Conservation (phyloP, 2,329 filamentous ascomycete species). For the Claviceps africana region DNA sequence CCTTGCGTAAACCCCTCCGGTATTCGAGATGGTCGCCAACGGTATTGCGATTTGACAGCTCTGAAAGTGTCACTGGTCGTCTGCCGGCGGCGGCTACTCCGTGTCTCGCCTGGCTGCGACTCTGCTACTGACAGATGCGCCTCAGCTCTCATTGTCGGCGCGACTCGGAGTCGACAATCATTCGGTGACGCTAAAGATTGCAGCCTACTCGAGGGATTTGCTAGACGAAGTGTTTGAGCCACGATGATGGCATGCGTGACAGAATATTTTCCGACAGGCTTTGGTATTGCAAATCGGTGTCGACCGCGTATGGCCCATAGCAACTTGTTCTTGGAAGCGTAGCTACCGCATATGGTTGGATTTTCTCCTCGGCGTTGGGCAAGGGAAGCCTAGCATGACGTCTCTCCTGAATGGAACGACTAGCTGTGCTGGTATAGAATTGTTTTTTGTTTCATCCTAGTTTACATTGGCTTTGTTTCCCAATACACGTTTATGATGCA, state of each 20-base stretch:
- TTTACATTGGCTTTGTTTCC: neutral
- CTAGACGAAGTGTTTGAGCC: neutral
- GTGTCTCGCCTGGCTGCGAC: no score
- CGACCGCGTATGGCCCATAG: neutral
- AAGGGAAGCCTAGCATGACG: neutral
- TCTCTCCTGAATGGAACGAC: neutral
- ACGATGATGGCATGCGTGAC: neutral
- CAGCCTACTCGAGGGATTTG: neutral
- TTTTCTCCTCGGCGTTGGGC: neutral
- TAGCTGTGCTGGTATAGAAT: neutral
- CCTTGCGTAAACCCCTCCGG: neutral
- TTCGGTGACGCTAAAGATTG: neutral
- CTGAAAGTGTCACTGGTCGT: neutral
- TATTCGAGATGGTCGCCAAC: neutral
- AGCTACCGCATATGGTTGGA: neutral
- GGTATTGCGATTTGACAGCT: neutral
- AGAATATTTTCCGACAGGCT: neutral
- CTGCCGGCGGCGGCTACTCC: neutral
- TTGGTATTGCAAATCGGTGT: neutral
- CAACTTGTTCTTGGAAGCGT: neutral
- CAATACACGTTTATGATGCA: neutral
- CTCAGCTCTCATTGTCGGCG: neutral
- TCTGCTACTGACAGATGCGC: neutral
- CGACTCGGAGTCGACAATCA: neutral
- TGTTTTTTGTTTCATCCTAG: neutral